These are phyloP conservation scores for Populus tomentosa DNA, from an alignment of 441 rosid genomes.

Conservation along the genomic window DNA sequence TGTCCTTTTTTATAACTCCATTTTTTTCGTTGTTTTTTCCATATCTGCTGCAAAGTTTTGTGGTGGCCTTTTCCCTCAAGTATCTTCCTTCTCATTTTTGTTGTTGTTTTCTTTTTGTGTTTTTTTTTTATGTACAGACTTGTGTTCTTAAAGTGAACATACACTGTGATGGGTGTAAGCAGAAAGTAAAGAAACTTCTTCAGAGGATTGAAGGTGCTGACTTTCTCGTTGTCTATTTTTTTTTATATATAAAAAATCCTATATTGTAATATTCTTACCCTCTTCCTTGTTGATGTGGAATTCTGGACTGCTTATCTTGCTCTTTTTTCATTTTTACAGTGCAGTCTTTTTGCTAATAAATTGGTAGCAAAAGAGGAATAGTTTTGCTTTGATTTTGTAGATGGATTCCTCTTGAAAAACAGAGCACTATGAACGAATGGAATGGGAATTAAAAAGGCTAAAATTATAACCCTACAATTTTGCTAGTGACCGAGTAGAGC, in stretches of 20 bases:
- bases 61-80: conserved; percentile 13
- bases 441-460: neutral
- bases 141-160: conserved; percentile 74
- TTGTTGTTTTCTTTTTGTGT: no score
- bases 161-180: conserved; percentile 87
- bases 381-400: neutral
- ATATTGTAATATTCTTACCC: neutral
- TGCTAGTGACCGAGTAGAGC: neutral
- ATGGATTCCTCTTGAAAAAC: neutral
- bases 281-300: conserved; percentile 3
- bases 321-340: neutral
- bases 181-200: conserved; percentile 80
- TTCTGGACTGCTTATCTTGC: neutral
- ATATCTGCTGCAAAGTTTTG: conserved; percentile 2
- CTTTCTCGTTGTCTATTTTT: neutral
- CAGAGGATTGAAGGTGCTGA: conserved; percentile 76
- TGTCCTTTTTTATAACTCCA: neutral
- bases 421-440: neutral
- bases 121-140: conserved; percentile 38
- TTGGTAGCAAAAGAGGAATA: neutral
- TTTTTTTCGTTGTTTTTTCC: neutral
- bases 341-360: neutral
- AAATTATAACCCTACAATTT: neutral
- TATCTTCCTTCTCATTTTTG: conserved; percentile 15
- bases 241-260: no score